phyloP scores from a whole-genome alignment of 2,329 filamentous ascomycete species.

The Pyrenophora teres region DNA sequence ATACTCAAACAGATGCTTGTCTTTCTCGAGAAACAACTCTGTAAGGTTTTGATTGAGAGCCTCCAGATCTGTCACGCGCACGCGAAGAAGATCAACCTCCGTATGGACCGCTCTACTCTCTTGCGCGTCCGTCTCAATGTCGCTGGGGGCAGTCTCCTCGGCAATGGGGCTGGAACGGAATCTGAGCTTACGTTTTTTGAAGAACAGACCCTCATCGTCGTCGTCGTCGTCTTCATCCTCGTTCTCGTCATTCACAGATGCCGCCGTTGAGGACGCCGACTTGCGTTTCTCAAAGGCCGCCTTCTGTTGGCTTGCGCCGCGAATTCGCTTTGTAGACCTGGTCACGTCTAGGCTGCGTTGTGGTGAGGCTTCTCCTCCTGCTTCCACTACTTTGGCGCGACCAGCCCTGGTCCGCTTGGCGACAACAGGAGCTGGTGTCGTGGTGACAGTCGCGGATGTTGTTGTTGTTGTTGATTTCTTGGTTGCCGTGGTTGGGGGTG shows the following conservation, averaged over 20 bases:
- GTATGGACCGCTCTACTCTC: conserved; percentile 6
- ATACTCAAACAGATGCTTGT: conserved; percentile 5
- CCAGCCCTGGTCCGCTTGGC: conserved; percentile 18
- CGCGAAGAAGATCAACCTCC: conserved; percentile 16
- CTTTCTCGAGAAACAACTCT: not conserved
- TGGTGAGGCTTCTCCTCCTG: conserved; percentile 20
- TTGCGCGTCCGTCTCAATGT: not conserved
- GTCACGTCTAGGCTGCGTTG: conserved; percentile 20
- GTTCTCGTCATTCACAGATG: conserved; percentile 14
- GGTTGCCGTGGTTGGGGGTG: conserved; percentile 14
- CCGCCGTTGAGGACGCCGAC: conserved; percentile 7
- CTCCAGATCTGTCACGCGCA: conserved; percentile 9
- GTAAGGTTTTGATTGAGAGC: conserved; percentile 10
- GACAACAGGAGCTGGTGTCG: conserved; percentile 2
- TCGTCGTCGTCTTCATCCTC: conserved; percentile 19
- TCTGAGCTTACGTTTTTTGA: conserved; percentile 24
- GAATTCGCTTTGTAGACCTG: conserved; percentile 17
- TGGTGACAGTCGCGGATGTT: not conserved
- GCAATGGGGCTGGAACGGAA: conserved; percentile 3
- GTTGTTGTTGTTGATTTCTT: conserved; percentile 1
- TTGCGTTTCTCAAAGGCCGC: conserved; percentile 13
- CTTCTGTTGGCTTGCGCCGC: conserved; percentile 7
- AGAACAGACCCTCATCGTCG: conserved; percentile 25
- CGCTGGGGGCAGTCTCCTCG: not conserved
- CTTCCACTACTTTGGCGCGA: conserved; percentile 16